Percentiles rank a stretch among this genome's conserved stretches.
phyloP scores from a whole-genome alignment of 148 eudicot species.

The Nepenthes gracilis region DNA sequence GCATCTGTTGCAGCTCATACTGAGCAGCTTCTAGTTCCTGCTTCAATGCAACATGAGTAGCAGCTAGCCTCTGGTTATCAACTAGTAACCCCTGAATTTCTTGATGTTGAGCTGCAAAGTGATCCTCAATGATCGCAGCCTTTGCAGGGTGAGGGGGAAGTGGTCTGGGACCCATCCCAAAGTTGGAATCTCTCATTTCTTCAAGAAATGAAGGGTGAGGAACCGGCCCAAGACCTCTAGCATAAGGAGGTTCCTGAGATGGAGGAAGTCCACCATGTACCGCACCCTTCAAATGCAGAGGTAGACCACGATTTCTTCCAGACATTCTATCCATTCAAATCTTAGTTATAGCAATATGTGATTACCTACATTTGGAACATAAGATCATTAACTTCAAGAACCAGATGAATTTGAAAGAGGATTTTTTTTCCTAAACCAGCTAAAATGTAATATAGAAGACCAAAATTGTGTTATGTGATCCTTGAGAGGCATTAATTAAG shows the following conservation, averaged over 20 bases:
- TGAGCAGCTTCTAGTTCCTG: constrained; percentile 80
- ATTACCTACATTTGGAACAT: too few relatives aligned
- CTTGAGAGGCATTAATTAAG: too few relatives aligned
- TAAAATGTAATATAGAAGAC: too few relatives aligned
- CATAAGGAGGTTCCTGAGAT: constrained; percentile 41
- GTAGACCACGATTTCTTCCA: constrained; percentile 69
- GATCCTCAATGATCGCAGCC: constrained; percentile 69
- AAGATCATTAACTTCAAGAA: not conserved
- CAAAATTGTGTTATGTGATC: too few relatives aligned
- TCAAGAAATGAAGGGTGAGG: constrained; percentile 65
- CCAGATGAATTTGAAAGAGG: not conserved
- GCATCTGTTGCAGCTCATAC: constrained; percentile 52
- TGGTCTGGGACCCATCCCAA: constrained; percentile 51
- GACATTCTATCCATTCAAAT: constrained; percentile 27
- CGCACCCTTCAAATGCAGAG: constrained; percentile 41
- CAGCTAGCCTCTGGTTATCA: constrained; percentile 82
- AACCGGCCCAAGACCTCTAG: constrained; percentile 34
- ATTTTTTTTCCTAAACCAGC: too few relatives aligned
- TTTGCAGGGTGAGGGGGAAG: constrained; percentile 55
- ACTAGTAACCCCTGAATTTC: constrained; percentile 65
- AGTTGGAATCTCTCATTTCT: constrained; percentile 64
- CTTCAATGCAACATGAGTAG: constrained; percentile 87
- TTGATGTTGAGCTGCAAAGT: constrained; percentile 60
- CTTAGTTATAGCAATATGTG: not conserved
- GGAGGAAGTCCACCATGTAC: constrained; percentile 49